phyloP scores from a whole-genome alignment of 2,329 filamentous ascomycete genomes.

The Trichophyton schoenleinii region DNA sequence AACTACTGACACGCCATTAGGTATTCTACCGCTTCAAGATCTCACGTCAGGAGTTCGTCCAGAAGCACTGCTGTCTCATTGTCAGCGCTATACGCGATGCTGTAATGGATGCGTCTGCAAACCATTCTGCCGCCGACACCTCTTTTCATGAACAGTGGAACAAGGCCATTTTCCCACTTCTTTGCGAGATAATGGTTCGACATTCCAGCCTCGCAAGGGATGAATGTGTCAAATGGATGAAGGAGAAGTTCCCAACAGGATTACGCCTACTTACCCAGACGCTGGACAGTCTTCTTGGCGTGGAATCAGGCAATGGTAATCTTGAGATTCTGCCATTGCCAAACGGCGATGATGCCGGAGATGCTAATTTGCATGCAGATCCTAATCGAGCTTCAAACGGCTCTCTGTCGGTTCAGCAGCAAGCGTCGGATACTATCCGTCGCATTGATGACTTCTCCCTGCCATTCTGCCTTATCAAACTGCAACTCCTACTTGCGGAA shows the following conservation, averaged over 20 bases:
- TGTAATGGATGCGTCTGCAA: slow-evolving; percentile 11
- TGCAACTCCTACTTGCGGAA: slow-evolving; percentile 29
- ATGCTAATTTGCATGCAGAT: slow-evolving; percentile 5
- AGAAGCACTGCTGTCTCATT: slow-evolving; percentile 23
- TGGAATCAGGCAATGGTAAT: slow-evolving; percentile 14
- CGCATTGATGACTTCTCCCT: slow-evolving; percentile 33
- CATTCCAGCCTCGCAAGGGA: slow-evolving; percentile 20
- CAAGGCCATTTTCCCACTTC: slow-evolving; percentile 18
- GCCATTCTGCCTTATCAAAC: slow-evolving; percentile 31
- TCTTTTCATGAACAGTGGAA: slow-evolving; percentile 14
- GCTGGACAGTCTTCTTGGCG: slow-evolving; percentile 24
- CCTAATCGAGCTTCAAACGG: not conserved
- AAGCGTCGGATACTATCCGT: slow-evolving; percentile 25
- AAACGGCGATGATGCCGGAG: slow-evolving; percentile 6
- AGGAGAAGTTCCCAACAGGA: slow-evolving; percentile 19
- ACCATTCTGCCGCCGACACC: not conserved
- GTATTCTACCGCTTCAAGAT: slow-evolving; percentile 31
- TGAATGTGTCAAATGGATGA: slow-evolving; percentile 21
- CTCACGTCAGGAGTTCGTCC: slow-evolving; percentile 28
- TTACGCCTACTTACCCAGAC: slow-evolving; percentile 21
- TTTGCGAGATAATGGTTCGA: slow-evolving; percentile 25
- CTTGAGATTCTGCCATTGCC: not conserved
- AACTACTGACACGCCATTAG: slow-evolving; percentile 8
- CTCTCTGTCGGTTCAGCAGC: slow-evolving; percentile 7
- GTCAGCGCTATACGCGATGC: slow-evolving; percentile 25